Evolutionary conservation across 805 yeast species (phyloP).

Genomic region (Jamesozyma hellenica): DNA sequence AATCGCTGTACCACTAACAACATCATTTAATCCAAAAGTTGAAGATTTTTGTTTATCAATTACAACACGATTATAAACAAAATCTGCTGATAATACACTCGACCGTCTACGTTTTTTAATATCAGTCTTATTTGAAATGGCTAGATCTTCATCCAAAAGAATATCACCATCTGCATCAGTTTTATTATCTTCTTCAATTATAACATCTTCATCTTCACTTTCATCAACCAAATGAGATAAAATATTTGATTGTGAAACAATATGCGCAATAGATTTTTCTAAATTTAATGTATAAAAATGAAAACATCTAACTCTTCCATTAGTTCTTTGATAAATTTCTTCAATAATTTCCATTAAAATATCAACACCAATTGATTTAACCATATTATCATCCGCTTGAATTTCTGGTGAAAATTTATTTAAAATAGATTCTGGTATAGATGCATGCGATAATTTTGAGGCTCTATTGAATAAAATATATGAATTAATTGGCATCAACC

Average conservation of each 20-base stretch:
- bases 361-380: conserved; percentile 75
- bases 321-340: conserved; percentile 42
- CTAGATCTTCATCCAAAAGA: conserved; percentile 20
- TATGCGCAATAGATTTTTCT: conserved; percentile 84
- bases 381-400: conserved; percentile 66
- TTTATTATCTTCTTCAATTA: conserved; percentile 17
- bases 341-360: conserved; percentile 55
- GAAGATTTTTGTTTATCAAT: conserved; percentile 24
- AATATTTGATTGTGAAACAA: conserved; percentile 53
- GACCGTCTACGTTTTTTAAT: conserved; percentile 25
- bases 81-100: conserved; percentile 19
- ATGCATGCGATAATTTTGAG: conserved; percentile 78
- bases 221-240: conserved; percentile 40
- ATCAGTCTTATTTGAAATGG: conserved; percentile 5
- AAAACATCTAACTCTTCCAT: conserved; percentile 61
- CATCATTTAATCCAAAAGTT: conserved; percentile 6
- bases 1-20: conserved; percentile 6
- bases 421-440: conserved; percentile 52
- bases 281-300: conserved; percentile 89
- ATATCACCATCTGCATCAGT: conserved; percentile 28
- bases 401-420: conserved; percentile 44
- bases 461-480: conserved; percentile 76
- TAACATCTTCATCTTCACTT: conserved; percentile 6
- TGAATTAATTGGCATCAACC: conserved; percentile 85
- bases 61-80: conserved; percentile 34